Evolutionary conservation across 345 rosid species (phyloP).

Genomic region (Populus ilicifolia): DNA sequence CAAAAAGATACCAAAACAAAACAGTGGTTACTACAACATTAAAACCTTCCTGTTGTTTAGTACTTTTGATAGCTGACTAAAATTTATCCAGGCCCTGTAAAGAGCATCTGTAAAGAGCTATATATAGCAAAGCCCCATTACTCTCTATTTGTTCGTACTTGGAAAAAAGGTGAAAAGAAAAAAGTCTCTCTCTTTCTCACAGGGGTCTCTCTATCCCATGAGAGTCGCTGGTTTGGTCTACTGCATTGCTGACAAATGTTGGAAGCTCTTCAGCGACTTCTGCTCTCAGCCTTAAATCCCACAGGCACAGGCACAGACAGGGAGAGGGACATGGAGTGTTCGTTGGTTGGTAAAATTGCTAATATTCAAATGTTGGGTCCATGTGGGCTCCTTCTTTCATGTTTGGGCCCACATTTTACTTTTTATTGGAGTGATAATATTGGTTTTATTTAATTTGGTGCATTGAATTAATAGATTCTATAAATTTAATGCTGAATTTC

Average conservation of each 20-base stretch:
- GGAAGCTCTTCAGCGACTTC: conserved; percentile 29
- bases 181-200: conserved; percentile 6
- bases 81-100: conserved; percentile 6
- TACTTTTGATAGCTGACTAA: neutral
- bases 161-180: no score
- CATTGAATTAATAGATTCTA: no score
- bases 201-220: conserved; percentile 18
- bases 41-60: neutral
- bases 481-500: no score
- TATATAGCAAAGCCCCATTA: neutral
- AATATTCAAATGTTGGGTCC: no score
- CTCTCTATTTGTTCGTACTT: neutral
- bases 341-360: no score
- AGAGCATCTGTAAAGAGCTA: conserved; percentile 13
- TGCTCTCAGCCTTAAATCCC: conserved; percentile 32
- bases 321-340: neutral
- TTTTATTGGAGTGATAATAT: no score
- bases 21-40: neutral
- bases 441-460: no score
- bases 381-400: no score
- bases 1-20: neutral
- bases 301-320: neutral
- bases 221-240: conserved; percentile 17
- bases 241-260: conserved; percentile 33
- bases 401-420: no score